Base-by-base conservation (phyloP, 1,284 basidiomycete species). In the Tylopilus sp. region DNA sequence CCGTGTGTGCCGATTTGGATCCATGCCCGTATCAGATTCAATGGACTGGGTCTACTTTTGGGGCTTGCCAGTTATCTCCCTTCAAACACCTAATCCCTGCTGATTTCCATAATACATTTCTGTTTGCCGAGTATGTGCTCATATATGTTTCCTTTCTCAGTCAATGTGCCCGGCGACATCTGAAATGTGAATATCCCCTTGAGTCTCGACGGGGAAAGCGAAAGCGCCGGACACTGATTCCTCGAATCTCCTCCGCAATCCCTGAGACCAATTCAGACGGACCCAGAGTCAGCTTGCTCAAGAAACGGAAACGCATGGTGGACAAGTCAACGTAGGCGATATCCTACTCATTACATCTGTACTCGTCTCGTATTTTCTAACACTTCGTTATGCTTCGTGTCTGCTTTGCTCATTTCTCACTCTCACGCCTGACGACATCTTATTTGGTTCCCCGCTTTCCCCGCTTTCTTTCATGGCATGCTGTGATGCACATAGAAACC, bases 141-240 rank as follows among this genome's bases (percentile, higher is more conserved):
- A 77, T 67, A 66, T n/a, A 42, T 70, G 71, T 66, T 65, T 70
- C 27, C 71, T 70, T 73, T 74, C 69, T 58, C 76, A 90, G 89
- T 75, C 89, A 90, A 81, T 90, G 89, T 74, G 83, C 84, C 63
- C 82, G 87, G 53, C 85, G 88, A 33, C 83, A 84, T 35, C 82
- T 89, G 55, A 83, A 81, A 64, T 90, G 89, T 75, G 86, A 86
- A 70, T 90, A 88, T 69, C 89, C 89, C 7, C 77, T 81, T 13
- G 87, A 89, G 76, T 88, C 86, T 67, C 81, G 87, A 53, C 82
- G 89, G 25, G 88, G 89, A 27, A 85, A 87, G 82, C 82, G 86
- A 61, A 88, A 86, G 80, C 87, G 86, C 75, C 56, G 75, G 79
- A 79, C 75, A 76, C 73, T 80, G 34, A 53, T 79, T 54, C 76